Conservation (phyloP, 2,329 filamentous ascomycete species). For the Penicillium sp. region DNA sequence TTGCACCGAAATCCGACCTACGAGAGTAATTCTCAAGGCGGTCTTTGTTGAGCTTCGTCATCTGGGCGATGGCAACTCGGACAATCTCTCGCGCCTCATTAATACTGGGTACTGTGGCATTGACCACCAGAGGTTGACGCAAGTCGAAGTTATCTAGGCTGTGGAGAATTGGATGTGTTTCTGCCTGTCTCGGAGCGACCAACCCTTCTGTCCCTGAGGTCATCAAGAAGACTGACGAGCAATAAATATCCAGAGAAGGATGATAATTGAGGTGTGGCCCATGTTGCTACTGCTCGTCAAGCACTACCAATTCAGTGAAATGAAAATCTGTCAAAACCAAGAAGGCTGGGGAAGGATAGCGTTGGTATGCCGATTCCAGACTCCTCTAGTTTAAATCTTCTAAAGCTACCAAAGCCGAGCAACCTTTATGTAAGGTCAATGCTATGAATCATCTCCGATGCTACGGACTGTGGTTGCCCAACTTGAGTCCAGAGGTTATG, state of each 20-base stretch:
- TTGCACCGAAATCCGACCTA: not conserved
- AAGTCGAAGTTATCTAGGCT: not conserved
- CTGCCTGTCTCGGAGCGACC: not conserved
- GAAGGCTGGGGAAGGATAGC: not conserved
- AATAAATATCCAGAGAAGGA: not conserved
- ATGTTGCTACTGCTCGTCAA: not conserved
- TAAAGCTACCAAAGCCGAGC: not conserved
- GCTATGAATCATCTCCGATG: not conserved
- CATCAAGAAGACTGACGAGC: not conserved
- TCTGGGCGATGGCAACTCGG: conserved; percentile 13
- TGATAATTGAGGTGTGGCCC: not conserved
- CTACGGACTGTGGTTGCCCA: not conserved
- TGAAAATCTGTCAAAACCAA: not conserved
- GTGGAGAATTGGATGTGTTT: not conserved
- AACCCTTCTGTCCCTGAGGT: not conserved
- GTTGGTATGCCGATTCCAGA: not conserved
- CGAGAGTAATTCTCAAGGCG: conserved; percentile 13
- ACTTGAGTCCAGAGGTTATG: not conserved
- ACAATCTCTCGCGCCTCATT: conserved; percentile 14
- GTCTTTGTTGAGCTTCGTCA: conserved; percentile 20
- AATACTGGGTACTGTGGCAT: conserved; percentile 2
- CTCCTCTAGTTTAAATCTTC: not conserved
- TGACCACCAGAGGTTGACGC: not conserved
- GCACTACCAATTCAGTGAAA: not conserved
- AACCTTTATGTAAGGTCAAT: not conserved